A percentile compares a stretch with the other conserved stretches of the same genome.
Evolutionary conservation across 2,329 filamentous ascomycete species (phyloP).

Genomic region (Massarina eburnea): DNA sequence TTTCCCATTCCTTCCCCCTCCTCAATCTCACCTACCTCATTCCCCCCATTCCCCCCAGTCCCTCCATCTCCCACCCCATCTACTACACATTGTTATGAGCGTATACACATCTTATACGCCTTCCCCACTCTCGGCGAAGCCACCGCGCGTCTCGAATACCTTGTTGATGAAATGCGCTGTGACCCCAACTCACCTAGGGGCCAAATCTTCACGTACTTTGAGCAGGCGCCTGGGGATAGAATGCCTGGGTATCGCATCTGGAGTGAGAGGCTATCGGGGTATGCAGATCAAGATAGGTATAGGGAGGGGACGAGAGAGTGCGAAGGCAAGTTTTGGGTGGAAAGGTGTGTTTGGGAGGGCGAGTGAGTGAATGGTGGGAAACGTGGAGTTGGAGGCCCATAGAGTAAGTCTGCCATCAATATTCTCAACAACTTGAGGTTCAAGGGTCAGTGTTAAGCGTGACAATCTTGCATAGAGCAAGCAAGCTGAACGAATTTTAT

Average conservation of each 20-base stretch:
- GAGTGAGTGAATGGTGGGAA: too few relatives aligned
- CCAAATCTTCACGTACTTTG: neutral
- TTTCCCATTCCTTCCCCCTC: neutral
- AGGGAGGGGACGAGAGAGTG: neutral
- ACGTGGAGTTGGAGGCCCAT: too few relatives aligned
- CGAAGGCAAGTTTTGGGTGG: neutral
- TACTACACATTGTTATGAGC: neutral
- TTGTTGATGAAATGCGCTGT: neutral
- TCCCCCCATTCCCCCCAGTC: too few relatives aligned
- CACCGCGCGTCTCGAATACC: neutral
- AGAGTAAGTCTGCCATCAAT: too few relatives aligned
- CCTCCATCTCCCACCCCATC: neutral
- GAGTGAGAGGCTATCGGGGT: neutral
- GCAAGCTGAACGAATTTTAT: too few relatives aligned
- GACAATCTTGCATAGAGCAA: too few relatives aligned
- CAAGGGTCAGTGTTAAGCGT: too few relatives aligned
- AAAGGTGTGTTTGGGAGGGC: neutral
- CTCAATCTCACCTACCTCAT: neutral
- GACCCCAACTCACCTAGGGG: neutral
- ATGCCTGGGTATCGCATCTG: neutral
- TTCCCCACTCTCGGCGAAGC: neutral
- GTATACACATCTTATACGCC: neutral
- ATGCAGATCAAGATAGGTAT: too few relatives aligned
- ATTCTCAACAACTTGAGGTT: too few relatives aligned
- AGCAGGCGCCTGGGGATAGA: neutral